These are phyloP conservation scores for Yamadazyma trypodendri DNA, from an alignment of 1,139 yeast species.

Conservation along the genomic window DNA sequence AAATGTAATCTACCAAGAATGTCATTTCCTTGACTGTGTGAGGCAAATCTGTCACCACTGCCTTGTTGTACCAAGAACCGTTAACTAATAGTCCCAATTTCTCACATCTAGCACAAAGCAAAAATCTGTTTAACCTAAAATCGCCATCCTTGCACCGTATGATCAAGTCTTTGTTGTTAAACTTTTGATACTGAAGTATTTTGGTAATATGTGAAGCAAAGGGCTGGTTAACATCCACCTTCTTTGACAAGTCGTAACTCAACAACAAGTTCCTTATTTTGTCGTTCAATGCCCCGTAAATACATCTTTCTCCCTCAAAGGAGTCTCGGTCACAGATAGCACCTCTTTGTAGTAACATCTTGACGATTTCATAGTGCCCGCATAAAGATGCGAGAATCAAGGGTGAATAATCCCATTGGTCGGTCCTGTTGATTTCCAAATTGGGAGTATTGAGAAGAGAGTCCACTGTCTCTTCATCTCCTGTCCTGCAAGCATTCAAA, in stretches of 20 bases:
- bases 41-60: slow-evolving; percentile 25
- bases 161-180: slow-evolving; percentile 9
- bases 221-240: slow-evolving; percentile 68
- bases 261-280: slow-evolving; percentile 57
- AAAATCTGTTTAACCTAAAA: slow-evolving; percentile 38
- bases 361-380: slow-evolving; percentile 67
- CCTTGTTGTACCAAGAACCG: slow-evolving; percentile 24
- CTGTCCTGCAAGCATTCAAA: slow-evolving; percentile 67
- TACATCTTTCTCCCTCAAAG: slow-evolving; percentile 75
- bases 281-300: slow-evolving; percentile 76
- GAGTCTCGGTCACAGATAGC: slow-evolving; percentile 79
- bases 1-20: slow-evolving; percentile 38
- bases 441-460: slow-evolving; percentile 51
- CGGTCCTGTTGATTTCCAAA: slow-evolving; percentile 60
- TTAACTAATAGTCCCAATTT: slow-evolving; percentile 25
- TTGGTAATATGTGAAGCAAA: slow-evolving; percentile 69
- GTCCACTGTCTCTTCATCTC: slow-evolving; percentile 66
- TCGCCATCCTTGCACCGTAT: slow-evolving; percentile 36
- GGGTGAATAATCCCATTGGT: slow-evolving; percentile 75
- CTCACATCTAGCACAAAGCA: slow-evolving; percentile 38
- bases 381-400: slow-evolving; percentile 70
- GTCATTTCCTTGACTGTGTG: slow-evolving; percentile 13
- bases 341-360: slow-evolving; percentile 57
- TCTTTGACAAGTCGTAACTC: slow-evolving; percentile 65
- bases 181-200: slow-evolving; percentile 30